Evolutionary conservation across 164 flowering plant species (phyloP), one percentile per base, ranked within the genome.

Genomic region (Vitis amurensis): DNA sequence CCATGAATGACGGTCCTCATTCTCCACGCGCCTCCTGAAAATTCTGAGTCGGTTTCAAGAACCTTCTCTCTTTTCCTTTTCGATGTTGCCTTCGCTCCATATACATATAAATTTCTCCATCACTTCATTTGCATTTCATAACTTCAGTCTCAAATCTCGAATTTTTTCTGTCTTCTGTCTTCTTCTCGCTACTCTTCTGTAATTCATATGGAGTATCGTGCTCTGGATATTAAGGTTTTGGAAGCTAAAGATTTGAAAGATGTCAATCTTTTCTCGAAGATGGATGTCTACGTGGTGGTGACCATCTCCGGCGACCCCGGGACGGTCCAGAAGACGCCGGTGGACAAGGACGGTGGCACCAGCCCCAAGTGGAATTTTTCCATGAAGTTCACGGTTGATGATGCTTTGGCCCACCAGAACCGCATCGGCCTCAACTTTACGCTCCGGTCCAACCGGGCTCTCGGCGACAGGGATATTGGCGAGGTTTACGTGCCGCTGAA

Each of bases 271-370:
- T 13, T 71, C 31, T 53, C 63, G 19, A 74, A 71, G 60, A 78
- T 77, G 85, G 79, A 78, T 53, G 83, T 81, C 3, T 85, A 83
- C 70, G 85, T 69, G 4, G 73, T 73, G 12, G 84, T 73, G 3
- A 66, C 71, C 8, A 16, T 85, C 59, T 55, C 64, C 15, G 84
- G 77, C 1, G 78, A 80, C 57, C 58, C 66, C 11, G 15, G 61
- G 1, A 70, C 62, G 47, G 67, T 58, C 62, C 77, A 77, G 63
- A 66, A 52, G n/a, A 85, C 84, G 6, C 47, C 61, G 16, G 69
- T 78, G 8, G 77, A 78, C 71, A 82, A 75, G 59, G 74, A 76
- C 47, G 73, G 76, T n/a, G 85, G 88, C 10, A 63, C 65, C 17
- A 72, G 56, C 17, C 85, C 88, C 9, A 69, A 51, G 9, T 81